These are phyloP conservation scores for Penicillium expansum DNA, from an alignment of 2,329 filamentous ascomycete genomes.

Conservation along the genomic window DNA sequence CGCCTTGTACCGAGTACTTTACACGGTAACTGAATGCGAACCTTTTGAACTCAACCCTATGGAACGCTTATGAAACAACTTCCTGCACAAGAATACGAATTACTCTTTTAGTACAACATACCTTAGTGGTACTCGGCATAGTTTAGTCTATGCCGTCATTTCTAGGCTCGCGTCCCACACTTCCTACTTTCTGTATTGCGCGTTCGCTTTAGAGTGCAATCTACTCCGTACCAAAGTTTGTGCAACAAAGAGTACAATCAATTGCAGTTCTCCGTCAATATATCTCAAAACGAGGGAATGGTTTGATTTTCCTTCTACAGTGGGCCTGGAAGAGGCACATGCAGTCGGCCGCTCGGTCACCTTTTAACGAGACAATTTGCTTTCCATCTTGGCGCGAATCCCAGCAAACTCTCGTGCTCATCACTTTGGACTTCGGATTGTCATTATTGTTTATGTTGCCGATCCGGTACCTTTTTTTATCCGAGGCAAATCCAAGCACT, in stretches of 20 bases:
- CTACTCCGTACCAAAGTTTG: neutral
- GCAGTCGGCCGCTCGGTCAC: constrained; percentile 19
- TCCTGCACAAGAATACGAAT: constrained; percentile 5
- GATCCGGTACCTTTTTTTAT: constrained; percentile 24
- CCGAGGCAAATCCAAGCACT: constrained; percentile 1
- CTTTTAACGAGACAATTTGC: constrained; percentile 4
- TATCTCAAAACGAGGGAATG: neutral
- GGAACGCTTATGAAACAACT: neutral
- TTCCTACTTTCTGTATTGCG: constrained; percentile 21
- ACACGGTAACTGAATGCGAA: neutral
- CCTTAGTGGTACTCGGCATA: constrained; percentile 14
- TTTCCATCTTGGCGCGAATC: constrained; percentile 25
- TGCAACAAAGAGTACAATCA: neutral
- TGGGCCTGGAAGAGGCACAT: constrained; percentile 9
- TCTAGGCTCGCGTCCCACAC: constrained; percentile 34
- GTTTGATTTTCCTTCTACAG: neutral
- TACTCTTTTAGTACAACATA: neutral
- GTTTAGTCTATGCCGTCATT: constrained; percentile 29
- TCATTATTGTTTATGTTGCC: constrained; percentile 27
- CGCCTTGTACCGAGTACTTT: neutral
- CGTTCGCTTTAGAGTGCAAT: constrained; percentile 18
- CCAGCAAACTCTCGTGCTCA: constrained; percentile 23
- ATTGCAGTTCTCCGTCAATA: neutral
- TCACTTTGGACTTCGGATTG: constrained; percentile 22
- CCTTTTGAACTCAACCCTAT: neutral